Evolutionary conservation across 306 rosid species (phyloP).

Genomic region (Ochetophila trinervis): DNA sequence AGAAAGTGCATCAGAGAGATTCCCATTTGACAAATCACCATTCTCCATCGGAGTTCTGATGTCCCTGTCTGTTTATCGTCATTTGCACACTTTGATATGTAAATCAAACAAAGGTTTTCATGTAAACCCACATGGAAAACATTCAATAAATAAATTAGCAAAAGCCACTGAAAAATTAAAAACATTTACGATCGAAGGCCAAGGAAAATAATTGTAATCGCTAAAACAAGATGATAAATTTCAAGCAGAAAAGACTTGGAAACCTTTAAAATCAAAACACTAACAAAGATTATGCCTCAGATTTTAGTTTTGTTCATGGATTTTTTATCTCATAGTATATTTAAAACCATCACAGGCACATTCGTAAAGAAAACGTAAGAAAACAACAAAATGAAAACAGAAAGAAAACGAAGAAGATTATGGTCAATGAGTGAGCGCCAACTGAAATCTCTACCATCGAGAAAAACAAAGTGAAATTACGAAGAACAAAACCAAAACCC

Average conservation of each 20-base stretch:
- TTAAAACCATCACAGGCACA: constrained; percentile 69
- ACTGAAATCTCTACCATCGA: no score
- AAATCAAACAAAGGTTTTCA: background rate
- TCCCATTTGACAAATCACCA: constrained; percentile 67
- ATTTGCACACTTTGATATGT: constrained; percentile 20
- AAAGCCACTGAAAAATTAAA: no score
- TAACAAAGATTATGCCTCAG: constrained; percentile 53
- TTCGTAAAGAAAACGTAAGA: background rate
- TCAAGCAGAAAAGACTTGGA: background rate
- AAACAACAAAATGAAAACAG: background rate
- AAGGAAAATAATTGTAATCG: background rate
- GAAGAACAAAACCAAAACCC: no score
- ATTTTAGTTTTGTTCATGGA: constrained; percentile 40
- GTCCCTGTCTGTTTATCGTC: constrained; percentile 71
- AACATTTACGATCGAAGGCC: background rate
- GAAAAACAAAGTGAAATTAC: no score
- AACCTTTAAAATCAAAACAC: background rate
- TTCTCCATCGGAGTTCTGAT: constrained; percentile 41
- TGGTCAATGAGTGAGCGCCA: no score
- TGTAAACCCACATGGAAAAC: no score
- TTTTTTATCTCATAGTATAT: constrained; percentile 61
- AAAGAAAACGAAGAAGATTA: background rate
- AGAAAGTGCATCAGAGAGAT: constrained; percentile 54
- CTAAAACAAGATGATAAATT: background rate
- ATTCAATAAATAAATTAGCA: no score